phyloP scores from a whole-genome alignment of 208 protist species.

The Trypanosoma melophagium region DNA sequence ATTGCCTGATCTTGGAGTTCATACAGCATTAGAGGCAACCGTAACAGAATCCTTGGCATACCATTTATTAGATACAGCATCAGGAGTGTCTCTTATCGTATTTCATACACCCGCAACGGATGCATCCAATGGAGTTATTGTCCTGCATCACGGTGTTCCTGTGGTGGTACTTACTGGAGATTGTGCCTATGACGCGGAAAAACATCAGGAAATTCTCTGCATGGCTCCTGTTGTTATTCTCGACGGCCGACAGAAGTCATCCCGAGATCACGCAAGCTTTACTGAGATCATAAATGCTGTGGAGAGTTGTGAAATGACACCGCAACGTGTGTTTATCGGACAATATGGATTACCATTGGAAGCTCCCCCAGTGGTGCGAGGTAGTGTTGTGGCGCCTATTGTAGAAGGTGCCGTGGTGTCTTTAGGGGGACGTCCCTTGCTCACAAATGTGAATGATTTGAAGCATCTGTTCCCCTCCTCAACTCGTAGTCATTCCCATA shows the following conservation, averaged over 20 bases:
- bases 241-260: conserved; percentile 22
- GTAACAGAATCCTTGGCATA: conserved; percentile 1
- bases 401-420: conserved; percentile 29
- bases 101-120: conserved; percentile 25
- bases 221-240: conserved; percentile 33
- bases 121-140: conserved; percentile 21
- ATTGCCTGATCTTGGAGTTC: not conserved
- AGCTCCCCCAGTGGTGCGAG: conserved; percentile 21
- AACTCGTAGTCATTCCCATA: not conserved
- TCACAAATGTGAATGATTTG: not conserved
- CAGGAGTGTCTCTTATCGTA: conserved; percentile 17
- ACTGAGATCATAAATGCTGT: conserved; percentile 25
- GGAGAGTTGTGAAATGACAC: conserved; percentile 7
- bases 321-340: conserved; percentile 28
- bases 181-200: conserved; percentile 24
- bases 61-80: conserved; percentile 1
- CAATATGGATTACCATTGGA: conserved; percentile 30
- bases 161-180: conserved; percentile 32
- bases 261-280: conserved; percentile 28
- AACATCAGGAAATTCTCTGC: conserved; percentile 19
- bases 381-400: conserved; percentile 19
- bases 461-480: not conserved
- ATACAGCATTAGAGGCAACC: not conserved
- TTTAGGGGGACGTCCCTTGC: not conserved
- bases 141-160: conserved; percentile 20